Percentiles rank a stretch among this genome's conserved stretches.
Conservation (phyloP, 169 alveolate genomes). For the Cryptosporidium meleagridis region DNA sequence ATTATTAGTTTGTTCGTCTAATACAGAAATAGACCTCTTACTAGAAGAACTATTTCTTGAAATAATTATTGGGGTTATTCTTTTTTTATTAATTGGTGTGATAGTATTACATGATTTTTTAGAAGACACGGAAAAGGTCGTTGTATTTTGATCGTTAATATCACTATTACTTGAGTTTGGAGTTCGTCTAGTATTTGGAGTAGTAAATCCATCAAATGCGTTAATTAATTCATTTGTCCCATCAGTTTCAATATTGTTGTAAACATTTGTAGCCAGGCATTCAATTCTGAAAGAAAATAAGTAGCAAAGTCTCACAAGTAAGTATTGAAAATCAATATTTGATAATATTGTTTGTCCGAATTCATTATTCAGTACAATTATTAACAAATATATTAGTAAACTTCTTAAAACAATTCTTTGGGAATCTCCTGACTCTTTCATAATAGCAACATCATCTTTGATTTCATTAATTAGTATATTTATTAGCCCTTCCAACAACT, state of each 20-base stretch:
- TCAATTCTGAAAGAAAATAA: conserved; percentile 47
- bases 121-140: not conserved
- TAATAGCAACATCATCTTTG: conserved; percentile 16
- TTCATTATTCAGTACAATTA: not conserved
- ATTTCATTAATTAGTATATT: conserved; percentile 30
- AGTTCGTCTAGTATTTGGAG: conserved; percentile 15
- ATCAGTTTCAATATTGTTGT: not conserved
- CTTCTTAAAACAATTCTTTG: conserved; percentile 60
- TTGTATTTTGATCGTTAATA: not conserved
- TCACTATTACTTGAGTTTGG: conserved; percentile 19
- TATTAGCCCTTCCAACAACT: conserved; percentile 1
- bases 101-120: conserved; percentile 18
- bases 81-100: conserved; percentile 3
- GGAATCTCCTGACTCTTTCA: conserved; percentile 37
- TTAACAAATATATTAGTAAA: conserved; percentile 20
- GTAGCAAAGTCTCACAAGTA: conserved; percentile 20
- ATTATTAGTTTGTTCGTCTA: not conserved
- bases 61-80: conserved; percentile 46
- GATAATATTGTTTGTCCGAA: not conserved
- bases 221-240: not conserved
- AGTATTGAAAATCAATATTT: conserved; percentile 10
- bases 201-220: not conserved
- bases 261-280: conserved; percentile 40
- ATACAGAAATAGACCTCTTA: not conserved
- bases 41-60: conserved; percentile 1